Conservation (phyloP, 148 eudicot genomes). For the Cornus suecica region DNA sequence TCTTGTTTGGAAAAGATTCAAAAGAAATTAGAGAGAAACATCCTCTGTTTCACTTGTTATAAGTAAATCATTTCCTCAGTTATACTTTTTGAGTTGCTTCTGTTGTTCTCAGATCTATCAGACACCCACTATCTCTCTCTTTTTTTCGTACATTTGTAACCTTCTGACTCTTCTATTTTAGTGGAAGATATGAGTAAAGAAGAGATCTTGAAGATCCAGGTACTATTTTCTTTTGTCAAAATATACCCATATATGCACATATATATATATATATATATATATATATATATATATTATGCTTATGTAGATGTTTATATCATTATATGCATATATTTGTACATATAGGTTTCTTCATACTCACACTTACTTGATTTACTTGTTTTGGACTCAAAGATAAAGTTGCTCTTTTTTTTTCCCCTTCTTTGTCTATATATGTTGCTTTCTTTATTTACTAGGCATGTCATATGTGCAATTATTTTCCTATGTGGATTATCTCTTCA, state of each 20-base stretch:
- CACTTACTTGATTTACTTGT: constrained; percentile 15
- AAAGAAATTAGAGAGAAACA: neutral
- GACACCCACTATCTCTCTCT: neutral
- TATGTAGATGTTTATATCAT: neutral
- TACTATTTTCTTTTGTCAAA: constrained; percentile 10
- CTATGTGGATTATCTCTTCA: neutral
- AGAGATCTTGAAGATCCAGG: constrained; percentile 94
- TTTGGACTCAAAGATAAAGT: constrained; percentile 10
- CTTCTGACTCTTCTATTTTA: neutral
- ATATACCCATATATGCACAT: neutral
- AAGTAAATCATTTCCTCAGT: neutral
- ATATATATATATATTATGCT: neutral
- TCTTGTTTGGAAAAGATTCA: constrained; percentile 5
- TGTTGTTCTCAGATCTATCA: constrained; percentile 34
- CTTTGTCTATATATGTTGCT: no score
- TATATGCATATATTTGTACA: neutral
- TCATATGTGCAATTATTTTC: neutral
- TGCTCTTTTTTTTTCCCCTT: constrained; percentile 2
- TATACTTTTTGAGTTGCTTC: neutral
- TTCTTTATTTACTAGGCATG: neutral
- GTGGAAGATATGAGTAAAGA: constrained; percentile 69
- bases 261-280: neutral
- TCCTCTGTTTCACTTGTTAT: neutral
- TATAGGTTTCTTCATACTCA: neutral
- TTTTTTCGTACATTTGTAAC: neutral